Evolutionary conservation across 148 eudicot species (phyloP).

Genomic region (Chenopodium formosanum): DNA sequence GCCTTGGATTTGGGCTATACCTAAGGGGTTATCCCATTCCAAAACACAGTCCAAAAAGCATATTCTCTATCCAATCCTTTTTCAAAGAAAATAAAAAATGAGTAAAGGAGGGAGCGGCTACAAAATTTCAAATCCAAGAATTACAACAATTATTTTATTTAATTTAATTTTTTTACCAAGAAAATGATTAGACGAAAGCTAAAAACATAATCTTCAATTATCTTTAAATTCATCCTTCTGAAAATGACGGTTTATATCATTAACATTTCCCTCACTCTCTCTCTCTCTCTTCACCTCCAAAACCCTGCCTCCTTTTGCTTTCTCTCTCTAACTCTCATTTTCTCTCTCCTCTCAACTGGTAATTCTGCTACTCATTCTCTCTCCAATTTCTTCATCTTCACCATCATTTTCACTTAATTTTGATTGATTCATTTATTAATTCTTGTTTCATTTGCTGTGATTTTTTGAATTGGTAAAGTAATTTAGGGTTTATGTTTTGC

Average conservation of each 20-base stretch:
- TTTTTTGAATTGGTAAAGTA: not conserved
- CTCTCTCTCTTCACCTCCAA: constrained; percentile 11
- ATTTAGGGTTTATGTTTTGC: constrained; percentile 20
- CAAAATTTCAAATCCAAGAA: too few relatives aligned
- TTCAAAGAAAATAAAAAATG: too few relatives aligned
- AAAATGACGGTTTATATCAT: constrained; percentile 19
- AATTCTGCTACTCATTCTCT: not conserved
- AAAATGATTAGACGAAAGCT: too few relatives aligned
- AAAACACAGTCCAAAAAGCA: too few relatives aligned
- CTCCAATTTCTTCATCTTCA: not conserved
- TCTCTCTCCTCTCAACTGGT: not conserved
- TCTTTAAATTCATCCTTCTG: not conserved
- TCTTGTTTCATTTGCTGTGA: not conserved
- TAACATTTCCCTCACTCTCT: not conserved
- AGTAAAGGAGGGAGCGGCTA: too few relatives aligned
- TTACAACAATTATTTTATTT: too few relatives aligned
- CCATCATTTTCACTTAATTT: not conserved
- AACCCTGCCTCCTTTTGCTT: constrained; percentile 1
- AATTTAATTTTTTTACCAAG: too few relatives aligned
- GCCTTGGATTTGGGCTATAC: too few relatives aligned
- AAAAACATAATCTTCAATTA: too few relatives aligned
- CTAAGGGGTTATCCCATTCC: too few relatives aligned
- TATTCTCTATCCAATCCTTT: too few relatives aligned
- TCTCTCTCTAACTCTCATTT: not conserved
- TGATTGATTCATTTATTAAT: not conserved